Conservation (phyloP, 1,139 yeast species). For the Magnusiomyces ingens region DNA sequence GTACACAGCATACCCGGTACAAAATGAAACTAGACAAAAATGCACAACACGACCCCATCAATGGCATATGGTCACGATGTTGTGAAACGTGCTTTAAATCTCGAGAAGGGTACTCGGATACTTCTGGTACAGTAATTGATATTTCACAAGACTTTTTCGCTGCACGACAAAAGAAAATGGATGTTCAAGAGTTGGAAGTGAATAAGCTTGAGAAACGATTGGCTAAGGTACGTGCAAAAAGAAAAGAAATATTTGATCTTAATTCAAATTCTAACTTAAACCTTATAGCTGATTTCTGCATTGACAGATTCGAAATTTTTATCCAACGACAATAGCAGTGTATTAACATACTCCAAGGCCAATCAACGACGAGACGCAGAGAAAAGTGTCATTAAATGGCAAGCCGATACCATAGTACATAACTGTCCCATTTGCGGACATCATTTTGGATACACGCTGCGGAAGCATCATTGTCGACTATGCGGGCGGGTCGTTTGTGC, state of each 20-base stretch:
- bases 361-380: constrained; percentile 39
- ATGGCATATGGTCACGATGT: constrained; percentile 64
- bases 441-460: constrained; percentile 48
- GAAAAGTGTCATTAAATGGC: constrained; percentile 61
- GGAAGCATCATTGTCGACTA: constrained; percentile 84
- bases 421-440: constrained; percentile 61
- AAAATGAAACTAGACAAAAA: constrained; percentile 40
- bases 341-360: constrained; percentile 23
- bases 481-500: constrained; percentile 86
- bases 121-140: constrained; percentile 39
- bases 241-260: no score
- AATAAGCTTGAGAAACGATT: constrained; percentile 61
- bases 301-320: constrained; percentile 20
- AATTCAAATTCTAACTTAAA: no score
- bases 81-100: constrained; percentile 55
- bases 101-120: constrained; percentile 49
- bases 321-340: constrained; percentile 8
- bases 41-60: constrained; percentile 42
- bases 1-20: constrained; percentile 57
- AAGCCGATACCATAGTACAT: constrained; percentile 43
- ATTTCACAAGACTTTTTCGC: constrained; percentile 40
- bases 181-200: constrained; percentile 40
- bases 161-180: constrained; percentile 39
- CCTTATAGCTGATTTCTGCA: constrained; percentile 32
- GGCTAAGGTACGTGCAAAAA: constrained; percentile 27